Conservation (phyloP, 2,329 filamentous ascomycete genomes). For the Stromatinia cepivora region DNA sequence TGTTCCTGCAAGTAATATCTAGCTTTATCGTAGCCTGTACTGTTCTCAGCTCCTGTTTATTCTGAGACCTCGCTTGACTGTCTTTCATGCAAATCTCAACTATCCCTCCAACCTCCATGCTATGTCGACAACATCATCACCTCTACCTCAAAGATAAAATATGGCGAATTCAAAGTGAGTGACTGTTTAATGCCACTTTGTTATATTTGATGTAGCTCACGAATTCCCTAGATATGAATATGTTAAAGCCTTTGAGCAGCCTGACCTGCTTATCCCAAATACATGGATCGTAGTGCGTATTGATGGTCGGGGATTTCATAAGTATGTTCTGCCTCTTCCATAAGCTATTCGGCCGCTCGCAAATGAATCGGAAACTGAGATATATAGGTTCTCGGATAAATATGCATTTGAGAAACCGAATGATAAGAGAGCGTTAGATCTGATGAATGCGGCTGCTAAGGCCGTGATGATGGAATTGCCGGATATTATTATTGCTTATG, state of each 20-base stretch:
- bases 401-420: slow-evolving; percentile 92
- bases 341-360: background rate
- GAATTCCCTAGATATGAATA: slow-evolving; percentile 75
- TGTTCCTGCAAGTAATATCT: background rate
- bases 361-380: background rate
- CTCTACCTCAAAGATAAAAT: background rate
- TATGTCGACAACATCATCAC: background rate
- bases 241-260: slow-evolving; percentile 83
- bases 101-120: background rate
- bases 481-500: slow-evolving; percentile 86
- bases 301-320: slow-evolving; percentile 92
- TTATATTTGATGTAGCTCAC: background rate
- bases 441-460: slow-evolving; percentile 93
- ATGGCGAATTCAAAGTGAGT: slow-evolving; percentile 40
- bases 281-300: slow-evolving; percentile 96
- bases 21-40: background rate
- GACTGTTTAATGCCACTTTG: background rate
- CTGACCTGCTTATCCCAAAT: slow-evolving; percentile 77
- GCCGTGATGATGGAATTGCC: slow-evolving; percentile 80
- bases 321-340: slow-evolving; percentile 53
- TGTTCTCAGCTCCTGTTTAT: slow-evolving; percentile 4
- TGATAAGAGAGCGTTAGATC: slow-evolving; percentile 78
- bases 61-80: background rate
- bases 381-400: slow-evolving; percentile 70
- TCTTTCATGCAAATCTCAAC: background rate